Percentiles rank a stretch among this genome's conserved stretches.
Conservation (phyloP, 176 grass and related monocot genomes). For the Carex littledalei region DNA sequence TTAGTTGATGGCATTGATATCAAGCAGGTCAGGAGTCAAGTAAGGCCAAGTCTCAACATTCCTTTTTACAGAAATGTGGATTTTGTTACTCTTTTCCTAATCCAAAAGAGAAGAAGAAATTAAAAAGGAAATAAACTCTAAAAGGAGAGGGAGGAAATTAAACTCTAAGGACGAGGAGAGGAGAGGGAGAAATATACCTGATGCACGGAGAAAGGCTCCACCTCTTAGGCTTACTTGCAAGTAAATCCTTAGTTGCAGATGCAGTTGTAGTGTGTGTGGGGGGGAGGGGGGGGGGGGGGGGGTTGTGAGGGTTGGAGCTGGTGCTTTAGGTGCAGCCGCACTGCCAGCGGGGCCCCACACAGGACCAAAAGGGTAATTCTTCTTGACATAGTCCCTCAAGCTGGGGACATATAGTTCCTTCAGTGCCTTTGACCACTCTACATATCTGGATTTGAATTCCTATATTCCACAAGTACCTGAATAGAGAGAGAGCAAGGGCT, state of each 20-base stretch:
- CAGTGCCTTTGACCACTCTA: conserved; percentile 94
- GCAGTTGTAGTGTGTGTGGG: conserved; percentile 30
- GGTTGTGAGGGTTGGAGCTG: conserved; percentile 26
- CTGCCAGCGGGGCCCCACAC: conserved; percentile 24
- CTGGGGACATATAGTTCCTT: conserved; percentile 85
- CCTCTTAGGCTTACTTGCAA: no score
- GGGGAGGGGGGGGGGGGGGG: neutral
- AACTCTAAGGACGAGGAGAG: no score
- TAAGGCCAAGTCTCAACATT: no score
- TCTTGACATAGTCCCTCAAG: conserved; percentile 85
- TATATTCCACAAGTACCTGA: conserved; percentile 92
- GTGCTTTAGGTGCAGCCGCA: conserved; percentile 18
- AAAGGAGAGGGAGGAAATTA: no score
- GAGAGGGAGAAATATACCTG: no score
- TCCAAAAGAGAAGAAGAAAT: no score
- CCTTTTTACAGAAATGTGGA: no score
- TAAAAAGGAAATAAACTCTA: no score
- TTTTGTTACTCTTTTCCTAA: no score
- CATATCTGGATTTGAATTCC: conserved; percentile 86
- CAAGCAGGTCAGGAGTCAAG: no score
- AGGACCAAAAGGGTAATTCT: conserved; percentile 73
- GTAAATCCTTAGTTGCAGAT: conserved; percentile 34
- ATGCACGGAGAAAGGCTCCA: no score
- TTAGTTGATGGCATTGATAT: no score
- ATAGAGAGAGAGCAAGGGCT: neutral